Evolutionary conservation across 2,329 filamentous ascomycete species (phyloP).

Genomic region (Sporothrix schenckii): DNA sequence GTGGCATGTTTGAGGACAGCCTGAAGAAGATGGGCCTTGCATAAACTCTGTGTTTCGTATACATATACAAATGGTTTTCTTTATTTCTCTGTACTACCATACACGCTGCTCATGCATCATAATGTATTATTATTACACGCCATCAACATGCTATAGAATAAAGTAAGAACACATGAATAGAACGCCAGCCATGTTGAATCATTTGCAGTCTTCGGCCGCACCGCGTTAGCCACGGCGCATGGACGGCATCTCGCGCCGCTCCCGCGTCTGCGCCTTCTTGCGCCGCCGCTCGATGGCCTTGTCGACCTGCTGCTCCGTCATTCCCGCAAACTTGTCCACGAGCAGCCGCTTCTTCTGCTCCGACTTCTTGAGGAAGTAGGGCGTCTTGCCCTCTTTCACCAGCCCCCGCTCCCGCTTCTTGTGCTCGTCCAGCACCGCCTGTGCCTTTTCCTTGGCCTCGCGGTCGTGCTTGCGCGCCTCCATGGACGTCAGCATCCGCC

Average conservation of each 20-base stretch:
- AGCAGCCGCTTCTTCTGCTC: constrained; percentile 88
- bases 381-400: constrained; percentile 84
- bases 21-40: constrained; percentile 44
- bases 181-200: neutral
- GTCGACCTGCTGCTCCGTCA: constrained; percentile 85
- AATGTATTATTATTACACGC: constrained; percentile 20
- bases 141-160: constrained; percentile 12
- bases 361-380: constrained; percentile 89
- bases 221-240: constrained; percentile 37
- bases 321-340: constrained; percentile 74
- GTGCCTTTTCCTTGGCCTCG: constrained; percentile 68
- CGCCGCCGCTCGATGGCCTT: constrained; percentile 81
- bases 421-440: constrained; percentile 72
- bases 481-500: constrained; percentile 74
- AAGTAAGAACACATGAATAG: neutral
- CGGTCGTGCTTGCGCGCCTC: constrained; percentile 75
- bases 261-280: constrained; percentile 86
- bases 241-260: constrained; percentile 74
- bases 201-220: neutral
- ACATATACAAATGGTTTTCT: neutral
- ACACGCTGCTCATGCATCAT: constrained; percentile 23
- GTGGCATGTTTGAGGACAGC: constrained; percentile 72
- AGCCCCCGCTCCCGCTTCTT: constrained; percentile 80
- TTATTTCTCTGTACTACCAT: constrained; percentile 1
- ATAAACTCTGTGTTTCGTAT: neutral